Evolutionary conservation across 1,284 basidiomycete genomes (phyloP), one percentile per base, ranked within the genome.

Genomic region (Peniophora sp.): DNA sequence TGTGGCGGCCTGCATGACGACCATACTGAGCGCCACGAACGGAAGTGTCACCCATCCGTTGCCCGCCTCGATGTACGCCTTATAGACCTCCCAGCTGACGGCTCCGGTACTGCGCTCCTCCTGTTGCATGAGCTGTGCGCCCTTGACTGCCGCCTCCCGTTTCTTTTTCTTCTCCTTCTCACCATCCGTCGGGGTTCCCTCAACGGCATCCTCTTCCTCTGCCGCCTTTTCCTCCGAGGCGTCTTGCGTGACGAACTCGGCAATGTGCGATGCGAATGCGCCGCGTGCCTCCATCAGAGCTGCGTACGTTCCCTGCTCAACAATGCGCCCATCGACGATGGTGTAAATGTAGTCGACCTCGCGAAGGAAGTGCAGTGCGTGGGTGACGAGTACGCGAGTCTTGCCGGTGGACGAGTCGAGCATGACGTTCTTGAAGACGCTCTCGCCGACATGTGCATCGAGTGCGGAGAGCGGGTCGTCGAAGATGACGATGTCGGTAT

Each of bases 401-500:
- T 90, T 91, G 53, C 77, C 79, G 11, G 66, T 58, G 8, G 70
- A 54, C 3, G 71, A 76, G 57, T 83, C 79, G 53, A 83, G 74
- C 53, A 95, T 75, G 22, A 93, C 88, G 56, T 94, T 85, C 60
- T 87, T 81, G 71, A 96, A 93, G 23, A 96, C 83, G 3, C 82
- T 75, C 63, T 88, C 89, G 41, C 90, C 92, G 44, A 96, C 92
- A 59, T 94, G 91, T 3, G 92, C 91, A 62, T 90, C 91, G 27
- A 92, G 75, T 24, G 87, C 85, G 5, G 79, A 85, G 6, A 87
- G 71, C 8, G 88, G 88, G 60, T 93, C 91, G 59, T 93, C 90
- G 53, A 92, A 85, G 24, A 94, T 85, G 58, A 92, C 84, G 53
- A 96, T 86, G 51, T 92, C 90, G 0, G 88, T 83, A 56, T 88